Base-by-base conservation (phyloP, 73 alveolate genomes). In the Paramecium tetraurelia region DNA sequence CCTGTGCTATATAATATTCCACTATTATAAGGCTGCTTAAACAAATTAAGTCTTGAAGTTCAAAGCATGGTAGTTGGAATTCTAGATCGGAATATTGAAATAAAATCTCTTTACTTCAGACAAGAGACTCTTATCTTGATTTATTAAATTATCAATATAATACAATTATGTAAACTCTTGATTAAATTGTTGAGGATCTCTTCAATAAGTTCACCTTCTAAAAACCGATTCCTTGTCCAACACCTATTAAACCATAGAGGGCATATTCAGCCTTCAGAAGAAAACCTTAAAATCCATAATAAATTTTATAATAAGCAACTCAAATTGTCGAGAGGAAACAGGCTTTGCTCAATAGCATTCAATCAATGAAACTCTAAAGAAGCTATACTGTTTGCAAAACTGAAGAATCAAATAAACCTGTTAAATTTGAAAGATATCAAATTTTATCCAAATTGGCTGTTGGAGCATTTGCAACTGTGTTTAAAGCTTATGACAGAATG, bases 71-170 rank as follows among this genome's bases (percentile, higher is more conserved):
- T 2, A 80, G 31, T 46, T 80, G 7, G 71, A 40, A 80, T 80
- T 44, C 31, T 22, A 21, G 12, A 35, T 80, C 3, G 90, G 90
- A 24, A 29, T 24, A 10, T 43, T 43, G 8, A 80, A 80, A 44
- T 43, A 80, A 48, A 80, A 80, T 80, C 57, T 80, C n/a, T 80
- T 80, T 46, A 63, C 84, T 63, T 63, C 14, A 53, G 69, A 63
- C 27, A 63, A 63, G 84, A 33, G 84, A 63, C 84, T 63, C 84
- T 63, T 63, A 63, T 63, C 41, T 31, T 63, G 84, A 63, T 63
- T 31, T 63, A 53, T 53, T 53, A 53, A 53, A 53, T 53, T n/a
- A 53, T 18, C 69, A 53, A 12, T 63, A 63, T 31, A 14, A 63
- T 63, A 40, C 11, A 63, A 4, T 63, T 21, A 63, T 63, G 84